Evolutionary conservation across 176 grass and related monocot genomes (phyloP), one percentile per base, ranked within the genome.

Genomic region (Phoenix dactylifera): DNA sequence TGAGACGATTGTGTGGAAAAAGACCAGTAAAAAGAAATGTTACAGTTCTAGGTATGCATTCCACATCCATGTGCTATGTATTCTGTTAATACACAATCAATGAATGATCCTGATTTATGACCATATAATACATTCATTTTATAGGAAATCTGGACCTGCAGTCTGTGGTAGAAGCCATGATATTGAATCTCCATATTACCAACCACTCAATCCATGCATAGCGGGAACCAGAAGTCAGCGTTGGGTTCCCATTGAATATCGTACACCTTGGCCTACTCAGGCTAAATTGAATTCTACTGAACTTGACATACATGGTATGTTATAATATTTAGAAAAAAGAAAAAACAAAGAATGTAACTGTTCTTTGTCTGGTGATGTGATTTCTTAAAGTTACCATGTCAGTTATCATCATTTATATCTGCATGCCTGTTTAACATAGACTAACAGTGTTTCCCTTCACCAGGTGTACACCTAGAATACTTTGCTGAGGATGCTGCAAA

Each of bases 1-100:
- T 53, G 93, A 98, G 74, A 98, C 93, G 58, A 81, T 83, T 76
- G 88, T 98, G 60, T 98, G 93, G 93, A 98, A 98, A 69, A 98
- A 98, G 57, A 89, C 81, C 50, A 81, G 69, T 59, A 86, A 67
- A 72, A 83, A 24, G 75, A 86, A 98, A 15, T 98, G 88, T 67
- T 92, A 92, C 79, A 81, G n/a, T 63, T 83, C 69, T 35, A 85
- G 85, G 93, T 98, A 80, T 69, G 57, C 32, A 25, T 53, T 58
- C 6, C 24, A 44, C 9, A 44, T 44, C 29, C 16, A 23, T 54
- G 22, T 49, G 17, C 28, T 23, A 22, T 44, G 35, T 44, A 44
- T 3, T 44, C 35, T 44, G 35, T 9, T 14, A 3, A 44, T 44
- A 44, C 35, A 44, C 2, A 12, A 12, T 44, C 35, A 44, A 44